Evolutionary conservation across 768 basidiomycete genomes (phyloP).

Genomic region (Boletus rubescentipes): DNA sequence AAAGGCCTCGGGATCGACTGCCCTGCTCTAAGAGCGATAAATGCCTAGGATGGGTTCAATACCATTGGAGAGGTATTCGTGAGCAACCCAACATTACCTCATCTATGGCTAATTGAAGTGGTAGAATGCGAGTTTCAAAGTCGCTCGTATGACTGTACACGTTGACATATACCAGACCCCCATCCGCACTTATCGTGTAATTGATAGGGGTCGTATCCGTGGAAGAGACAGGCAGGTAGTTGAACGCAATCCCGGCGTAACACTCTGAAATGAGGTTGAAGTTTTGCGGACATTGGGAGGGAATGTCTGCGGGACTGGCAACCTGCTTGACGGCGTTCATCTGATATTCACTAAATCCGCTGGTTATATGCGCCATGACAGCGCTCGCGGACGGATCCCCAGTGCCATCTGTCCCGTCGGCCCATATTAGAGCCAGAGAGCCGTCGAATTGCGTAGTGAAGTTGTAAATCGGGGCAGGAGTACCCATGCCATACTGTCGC

Average conservation of each 20-base stretch:
- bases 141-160: slow-evolving; percentile 66
- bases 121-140: slow-evolving; percentile 64
- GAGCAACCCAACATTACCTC: slow-evolving; percentile 40
- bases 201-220: slow-evolving; percentile 43
- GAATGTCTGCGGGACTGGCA: slow-evolving; percentile 47
- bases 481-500: slow-evolving; percentile 61
- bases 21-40: slow-evolving; percentile 68
- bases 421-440: slow-evolving; percentile 59
- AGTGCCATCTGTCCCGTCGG: slow-evolving; percentile 59
- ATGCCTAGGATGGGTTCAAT: slow-evolving; percentile 45
- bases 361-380: slow-evolving; percentile 61
- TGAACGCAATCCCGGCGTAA: slow-evolving; percentile 65
- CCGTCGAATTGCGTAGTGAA: slow-evolving; percentile 53
- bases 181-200: slow-evolving; percentile 72
- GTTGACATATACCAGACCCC: slow-evolving; percentile 61
- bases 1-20: slow-evolving; percentile 52
- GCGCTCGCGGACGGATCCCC: slow-evolving; percentile 53
- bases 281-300: slow-evolving; percentile 65
- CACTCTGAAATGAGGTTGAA: slow-evolving; percentile 70
- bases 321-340: slow-evolving; percentile 49
- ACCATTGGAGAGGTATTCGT: background rate
- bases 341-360: slow-evolving; percentile 49
- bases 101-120: slow-evolving; percentile 78
- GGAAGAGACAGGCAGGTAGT: slow-evolving; percentile 46
- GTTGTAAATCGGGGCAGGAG: slow-evolving; percentile 47